phyloP scores from a whole-genome alignment of 2,329 filamentous ascomycete species.

The Penicillium sclerotigenum region DNA sequence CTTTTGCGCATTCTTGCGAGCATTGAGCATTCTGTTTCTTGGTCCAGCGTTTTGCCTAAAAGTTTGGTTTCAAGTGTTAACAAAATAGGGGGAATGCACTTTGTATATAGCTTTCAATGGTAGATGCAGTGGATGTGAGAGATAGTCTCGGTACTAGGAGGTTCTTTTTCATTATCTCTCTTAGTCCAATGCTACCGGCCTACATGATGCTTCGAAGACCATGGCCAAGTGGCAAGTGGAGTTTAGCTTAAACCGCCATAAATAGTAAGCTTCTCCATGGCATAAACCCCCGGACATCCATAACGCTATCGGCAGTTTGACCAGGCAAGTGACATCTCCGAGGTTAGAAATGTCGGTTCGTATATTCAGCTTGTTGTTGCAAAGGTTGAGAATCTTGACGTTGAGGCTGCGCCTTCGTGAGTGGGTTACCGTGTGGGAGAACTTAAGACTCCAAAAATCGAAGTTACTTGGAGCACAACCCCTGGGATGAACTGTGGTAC shows the following conservation, averaged over 20 bases:
- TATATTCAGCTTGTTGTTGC: background rate
- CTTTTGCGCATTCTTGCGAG: conserved; percentile 16
- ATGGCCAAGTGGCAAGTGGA: background rate
- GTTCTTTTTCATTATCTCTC: background rate
- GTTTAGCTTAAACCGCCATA: background rate
- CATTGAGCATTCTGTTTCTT: conserved; percentile 11
- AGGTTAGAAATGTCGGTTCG: background rate
- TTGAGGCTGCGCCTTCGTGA: background rate
- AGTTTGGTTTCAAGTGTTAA: conserved; percentile 13
- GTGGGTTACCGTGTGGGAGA: background rate
- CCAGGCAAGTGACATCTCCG: background rate
- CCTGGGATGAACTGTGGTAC: background rate
- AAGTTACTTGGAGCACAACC: background rate
- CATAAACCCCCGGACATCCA: background rate
- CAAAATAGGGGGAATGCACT: conserved; percentile 4
- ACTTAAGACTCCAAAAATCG: background rate
- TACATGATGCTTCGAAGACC: background rate
- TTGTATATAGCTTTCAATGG: conserved; percentile 19
- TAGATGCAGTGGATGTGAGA: conserved; percentile 11
- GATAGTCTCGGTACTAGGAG: background rate
- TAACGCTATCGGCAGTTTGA: background rate
- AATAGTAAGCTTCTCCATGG: background rate
- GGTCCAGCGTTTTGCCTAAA: conserved; percentile 15
- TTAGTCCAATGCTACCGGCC: background rate
- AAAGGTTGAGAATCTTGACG: background rate